Evolutionary conservation across 352 stramenopile genomes (phyloP).

Genomic region (Phytopythium delawarense): DNA sequence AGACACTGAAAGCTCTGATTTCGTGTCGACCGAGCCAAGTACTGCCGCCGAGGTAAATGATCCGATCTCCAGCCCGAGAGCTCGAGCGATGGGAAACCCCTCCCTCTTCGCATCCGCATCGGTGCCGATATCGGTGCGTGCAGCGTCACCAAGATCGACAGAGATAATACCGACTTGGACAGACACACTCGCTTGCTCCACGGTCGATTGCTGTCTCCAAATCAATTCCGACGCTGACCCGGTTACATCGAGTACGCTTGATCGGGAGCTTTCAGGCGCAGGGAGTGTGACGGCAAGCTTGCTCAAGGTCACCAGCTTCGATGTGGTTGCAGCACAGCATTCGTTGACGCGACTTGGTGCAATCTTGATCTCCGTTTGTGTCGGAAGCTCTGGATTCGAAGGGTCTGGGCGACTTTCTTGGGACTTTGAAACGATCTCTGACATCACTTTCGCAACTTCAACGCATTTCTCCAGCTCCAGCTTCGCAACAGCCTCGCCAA

Average conservation of each 20-base stretch:
- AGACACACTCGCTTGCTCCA: constrained; percentile 5
- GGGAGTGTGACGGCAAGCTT: neutral
- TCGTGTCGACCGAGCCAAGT: neutral
- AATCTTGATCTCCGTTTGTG: neutral
- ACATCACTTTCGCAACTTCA: constrained; percentile 22
- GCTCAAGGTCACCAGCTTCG: constrained; percentile 1
- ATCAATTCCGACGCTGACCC: constrained; percentile 10
- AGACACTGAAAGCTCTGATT: neutral
- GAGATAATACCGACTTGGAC: constrained; percentile 16
- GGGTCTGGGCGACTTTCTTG: neutral
- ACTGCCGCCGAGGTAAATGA: too few species aligned
- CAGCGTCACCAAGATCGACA: neutral
- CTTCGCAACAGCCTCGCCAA: constrained; percentile 19
- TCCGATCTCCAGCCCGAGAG: neutral
- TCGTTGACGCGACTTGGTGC: neutral
- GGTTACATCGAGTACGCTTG: neutral
- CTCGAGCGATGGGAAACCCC: neutral
- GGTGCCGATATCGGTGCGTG: neutral
- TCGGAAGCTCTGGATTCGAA: neutral
- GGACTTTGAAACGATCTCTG: neutral
- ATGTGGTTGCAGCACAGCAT: neutral
- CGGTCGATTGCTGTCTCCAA: constrained; percentile 14
- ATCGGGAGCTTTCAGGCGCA: neutral
- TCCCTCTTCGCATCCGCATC: neutral
- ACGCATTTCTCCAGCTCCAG: constrained; percentile 25